phyloP scores from a whole-genome alignment of 2,329 filamentous ascomycete species.

The Penicillium verrucosum region DNA sequence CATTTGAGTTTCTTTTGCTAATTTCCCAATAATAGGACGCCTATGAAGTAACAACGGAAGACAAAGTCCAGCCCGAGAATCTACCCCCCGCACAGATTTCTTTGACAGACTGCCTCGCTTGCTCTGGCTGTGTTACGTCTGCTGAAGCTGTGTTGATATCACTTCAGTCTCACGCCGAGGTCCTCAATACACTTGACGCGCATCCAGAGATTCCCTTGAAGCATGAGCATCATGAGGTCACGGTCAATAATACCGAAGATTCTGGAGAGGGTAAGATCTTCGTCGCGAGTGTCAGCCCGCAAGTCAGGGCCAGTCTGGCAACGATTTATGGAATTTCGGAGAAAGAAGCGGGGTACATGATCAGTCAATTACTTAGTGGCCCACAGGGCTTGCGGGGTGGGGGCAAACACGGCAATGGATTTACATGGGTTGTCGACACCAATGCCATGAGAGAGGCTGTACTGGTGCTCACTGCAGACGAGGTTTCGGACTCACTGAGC shows the following conservation, averaged over 20 bases:
- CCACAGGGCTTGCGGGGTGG: slow-evolving; percentile 65
- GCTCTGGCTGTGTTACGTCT: slow-evolving; percentile 95
- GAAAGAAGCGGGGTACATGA: slow-evolving; percentile 72
- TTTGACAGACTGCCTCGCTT: slow-evolving; percentile 93
- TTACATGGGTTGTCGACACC: slow-evolving; percentile 88
- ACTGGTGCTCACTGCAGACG: slow-evolving; percentile 74
- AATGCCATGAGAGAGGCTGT: slow-evolving; percentile 78
- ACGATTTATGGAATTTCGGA: slow-evolving; percentile 76
- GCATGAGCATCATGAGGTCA: slow-evolving; percentile 20
- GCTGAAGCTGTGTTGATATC: slow-evolving; percentile 96
- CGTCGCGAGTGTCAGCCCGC: slow-evolving; percentile 88
- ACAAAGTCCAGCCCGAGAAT: slow-evolving; percentile 59
- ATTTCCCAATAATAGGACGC: slow-evolving; percentile 45
- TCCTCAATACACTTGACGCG: slow-evolving; percentile 75
- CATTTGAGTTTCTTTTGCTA: slow-evolving; percentile 12
- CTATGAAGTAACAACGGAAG: slow-evolving; percentile 92
- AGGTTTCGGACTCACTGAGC: slow-evolving; percentile 53
- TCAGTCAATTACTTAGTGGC: slow-evolving; percentile 74
- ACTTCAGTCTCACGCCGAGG: slow-evolving; percentile 88
- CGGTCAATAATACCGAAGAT: slow-evolving; percentile 46
- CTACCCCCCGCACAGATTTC: slow-evolving; percentile 83
- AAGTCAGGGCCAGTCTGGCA: slow-evolving; percentile 83
- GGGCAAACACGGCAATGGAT: slow-evolving; percentile 70
- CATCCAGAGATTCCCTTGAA: slow-evolving; percentile 43
- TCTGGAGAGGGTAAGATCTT: slow-evolving; percentile 66